Evolutionary conservation across 1,284 basidiomycete species (phyloP).

Genomic region (Austroboletus niveus): DNA sequence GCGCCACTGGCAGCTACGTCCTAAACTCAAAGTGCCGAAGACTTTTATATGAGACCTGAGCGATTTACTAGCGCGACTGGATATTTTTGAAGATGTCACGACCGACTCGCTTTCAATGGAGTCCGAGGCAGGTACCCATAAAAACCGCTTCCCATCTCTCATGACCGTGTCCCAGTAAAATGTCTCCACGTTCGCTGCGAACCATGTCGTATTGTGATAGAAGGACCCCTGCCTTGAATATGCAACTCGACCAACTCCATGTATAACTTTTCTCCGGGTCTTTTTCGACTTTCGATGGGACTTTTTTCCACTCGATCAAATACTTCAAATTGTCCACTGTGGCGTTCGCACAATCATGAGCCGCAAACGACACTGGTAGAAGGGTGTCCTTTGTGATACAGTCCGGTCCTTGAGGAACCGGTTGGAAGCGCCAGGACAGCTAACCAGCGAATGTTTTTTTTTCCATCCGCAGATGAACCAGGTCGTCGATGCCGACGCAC

Average conservation of each 20-base stretch:
- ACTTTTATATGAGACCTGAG: too few relatives aligned
- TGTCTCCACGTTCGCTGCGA: constrained; percentile 2
- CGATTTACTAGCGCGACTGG: too few relatives aligned
- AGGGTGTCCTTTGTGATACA: constrained; percentile 1
- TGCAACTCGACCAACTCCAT: constrained; percentile 4
- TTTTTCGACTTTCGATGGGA: too few relatives aligned
- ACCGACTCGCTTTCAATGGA: background rate
- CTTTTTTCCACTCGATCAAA: too few relatives aligned
- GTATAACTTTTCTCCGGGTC: too few relatives aligned
- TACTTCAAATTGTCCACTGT: background rate
- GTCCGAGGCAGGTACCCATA: background rate
- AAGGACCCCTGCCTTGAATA: constrained; percentile 6
- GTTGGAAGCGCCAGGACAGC: constrained; percentile 8
- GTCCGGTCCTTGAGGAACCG: constrained; percentile 5
- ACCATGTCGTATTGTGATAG: constrained; percentile 7
- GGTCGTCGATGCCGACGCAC: background rate
- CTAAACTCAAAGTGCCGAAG: too few relatives aligned
- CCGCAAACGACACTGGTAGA: constrained; percentile 5
- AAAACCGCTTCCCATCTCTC: constrained; percentile 3
- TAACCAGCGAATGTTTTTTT: constrained; percentile 6
- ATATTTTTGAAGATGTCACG: background rate
- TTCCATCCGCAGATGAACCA: constrained; percentile 12
- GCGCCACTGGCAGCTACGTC: too few relatives aligned
- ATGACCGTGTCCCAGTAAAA: constrained; percentile 9
- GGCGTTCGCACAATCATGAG: constrained; percentile 10